Base-by-base conservation (phyloP, 2,329 filamentous ascomycete species). In the Scytalidium sp. region DNA sequence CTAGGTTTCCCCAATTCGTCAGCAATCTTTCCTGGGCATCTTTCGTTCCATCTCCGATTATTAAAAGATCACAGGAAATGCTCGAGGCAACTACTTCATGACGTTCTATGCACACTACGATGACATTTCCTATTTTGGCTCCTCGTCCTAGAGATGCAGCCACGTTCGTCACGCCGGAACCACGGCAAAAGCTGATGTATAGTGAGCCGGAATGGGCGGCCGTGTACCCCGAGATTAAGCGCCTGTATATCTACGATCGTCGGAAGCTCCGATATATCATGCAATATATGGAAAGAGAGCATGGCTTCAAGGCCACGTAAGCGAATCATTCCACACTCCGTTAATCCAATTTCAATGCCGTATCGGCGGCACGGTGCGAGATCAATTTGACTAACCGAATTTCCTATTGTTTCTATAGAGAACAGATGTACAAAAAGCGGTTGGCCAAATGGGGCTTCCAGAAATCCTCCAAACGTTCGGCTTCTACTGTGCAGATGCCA, bases 351-450 rank as follows among this genome's bases (percentile, higher is more conserved):
- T 15, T 22, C 8, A 7, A 15, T 45, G 25, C 13, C 7, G 25
- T 13, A 27, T 27, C 13, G 25, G 25, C 25, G 7, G 25, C 25
- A 27, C 13, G 25, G 25, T 7, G 25, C 7, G 13, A 13, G 7
- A 13, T 7, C 25, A 27, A 27, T 27, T 13, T 7, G 25, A 27
- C 25, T 27, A 13, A 27, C 25, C 13, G 25, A 27, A 7, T 27
- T 27, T 27, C 13, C 25, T 27, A 13, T 27, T 27, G 25, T 27
- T 27, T 13, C 7, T 27, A 15, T 13, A 59, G 54, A 19, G 42
- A 43, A 23, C 58, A 61, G 36, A 61, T 61, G 59, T 61, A 61
- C 51, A 61, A 60, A 51, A 61, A 60, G 27, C 48, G 59, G 4
- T 59, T 61, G 25, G 43, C 59, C 13, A 55, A 56, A 46, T 60